Evolutionary conservation across 495 filamentous ascomycete genomes (phyloP), one percentile per base, ranked within the genome.

Genomic region (Durotheca rogersii): DNA sequence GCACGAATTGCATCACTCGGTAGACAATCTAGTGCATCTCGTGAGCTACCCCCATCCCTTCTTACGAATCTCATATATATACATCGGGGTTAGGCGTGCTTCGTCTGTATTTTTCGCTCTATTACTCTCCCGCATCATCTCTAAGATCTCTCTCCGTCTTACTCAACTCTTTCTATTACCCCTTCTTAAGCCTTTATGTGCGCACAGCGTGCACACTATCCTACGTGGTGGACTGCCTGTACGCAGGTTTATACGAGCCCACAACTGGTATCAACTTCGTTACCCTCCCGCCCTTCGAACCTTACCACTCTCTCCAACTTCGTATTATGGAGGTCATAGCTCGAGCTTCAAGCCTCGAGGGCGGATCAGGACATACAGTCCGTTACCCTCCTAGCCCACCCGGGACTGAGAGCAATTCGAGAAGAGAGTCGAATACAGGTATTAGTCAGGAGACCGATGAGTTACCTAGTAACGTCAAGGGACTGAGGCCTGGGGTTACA

Each of bases 321-420:
- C 16, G 14, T 37, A 45, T 33, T 17, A 65, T 65, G 61, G 58
- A 49, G n/a, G 31, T 33, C 30, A 23, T 48, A n/a, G 23, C 20
- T 16, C 33, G 37, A 39, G 32, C 25, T 32, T 31, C 27, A 18
- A 15, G 19, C 14, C 35, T 51, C 47, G 47, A 47, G 41, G 41
- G 33, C 14, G 41, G 39, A 15, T 23, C 36, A 4, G 41, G 30
- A 15, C 29, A 25, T 25, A 16, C 27, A 25, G n/a, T 48, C 35
- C 51, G 25, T 21, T 61, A 53, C 18, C 62, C 62, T 7, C 62
- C 60, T 0, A 63, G 50, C 19, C 62, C 62, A 0, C 44, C 60
- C 14, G 20, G 33, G 19, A 66, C 62, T 19, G 55, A 41, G 19
- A 56, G 46, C 19, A 42, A 41, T 20, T 66, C 60, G 14, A 55